Base-by-base conservation (phyloP, 202 grass and related monocot genomes). In the Setaria viridis region DNA sequence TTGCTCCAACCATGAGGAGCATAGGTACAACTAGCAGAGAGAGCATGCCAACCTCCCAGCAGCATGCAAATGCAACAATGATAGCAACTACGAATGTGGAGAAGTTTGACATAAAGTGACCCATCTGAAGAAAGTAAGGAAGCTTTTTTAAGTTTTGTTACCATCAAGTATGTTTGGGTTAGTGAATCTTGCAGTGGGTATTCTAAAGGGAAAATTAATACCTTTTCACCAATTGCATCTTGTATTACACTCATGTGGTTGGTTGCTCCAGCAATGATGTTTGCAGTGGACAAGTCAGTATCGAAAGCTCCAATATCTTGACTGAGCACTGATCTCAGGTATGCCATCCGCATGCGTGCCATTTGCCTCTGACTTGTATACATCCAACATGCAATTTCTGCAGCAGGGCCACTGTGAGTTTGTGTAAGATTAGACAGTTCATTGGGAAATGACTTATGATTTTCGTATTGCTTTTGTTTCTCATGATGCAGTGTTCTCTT, bases 191-290 rank as follows among this genome's bases (percentile, higher is more conserved):
- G 29, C 12, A 82, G 39, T 50, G 35, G 39, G 56, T 82, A 63
- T 80, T 47, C 19, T 60, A 33, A 48, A 37, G n/a, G 25, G 41
- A 70, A 84, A 74, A 59, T 20, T n/a, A 63, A 70, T 87, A 94
- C 92, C 92, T 94, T 94, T 78, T 94, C 92, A 3, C 92, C 89
- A 71, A 94, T 94, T 63, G 92, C 92, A 46, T 94, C 92, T 81
- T 94, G 89, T 85, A 94, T 91, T 84, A 64, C 53, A 45, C 77
- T 94, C 92, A 94, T 94, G 53, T 94, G 92, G 58, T 74, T 86
- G 16, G 89, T 94, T 67, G 71, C 81, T 73, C 92, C 86, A 12
- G 86, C 59, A 13, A 94, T 89, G 80, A 94, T 69, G 59, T 68
- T 77, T 6, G 92, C 92, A 4, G 89, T 87, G 43, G 89, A 87